Percentiles rank a stretch among this genome's conserved stretches.
These are phyloP conservation scores for Podospora sp. DNA, from an alignment of 495 filamentous ascomycete genomes.

Conservation along the genomic window DNA sequence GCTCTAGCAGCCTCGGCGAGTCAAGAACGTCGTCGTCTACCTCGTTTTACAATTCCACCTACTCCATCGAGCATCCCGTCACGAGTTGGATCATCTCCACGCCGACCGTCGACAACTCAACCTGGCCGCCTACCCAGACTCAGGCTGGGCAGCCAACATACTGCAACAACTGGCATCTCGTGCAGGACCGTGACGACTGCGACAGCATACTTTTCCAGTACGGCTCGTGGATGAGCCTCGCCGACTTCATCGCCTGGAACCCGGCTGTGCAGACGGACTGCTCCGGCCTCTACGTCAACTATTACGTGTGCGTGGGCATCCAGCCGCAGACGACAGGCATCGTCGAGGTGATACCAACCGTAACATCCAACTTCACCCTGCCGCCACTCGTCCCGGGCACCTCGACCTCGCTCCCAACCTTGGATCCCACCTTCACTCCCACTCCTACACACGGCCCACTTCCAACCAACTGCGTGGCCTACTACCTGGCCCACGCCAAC, in stretches of 20 bases:
- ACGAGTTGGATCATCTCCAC: constrained; percentile 16
- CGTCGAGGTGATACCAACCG: no score
- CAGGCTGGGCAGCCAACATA: constrained; percentile 28
- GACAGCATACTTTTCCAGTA: constrained; percentile 15
- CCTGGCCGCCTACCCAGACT: constrained; percentile 18
- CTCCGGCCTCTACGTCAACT: background rate
- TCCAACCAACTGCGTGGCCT: background rate
- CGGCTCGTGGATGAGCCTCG: background rate
- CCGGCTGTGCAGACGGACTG: constrained; percentile 5
- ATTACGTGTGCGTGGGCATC: no score
- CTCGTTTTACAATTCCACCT: constrained; percentile 3
- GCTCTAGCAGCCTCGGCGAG: background rate
- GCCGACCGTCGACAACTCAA: background rate
- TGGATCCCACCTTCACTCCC: constrained; percentile 1
- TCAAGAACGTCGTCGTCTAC: constrained; percentile 4
- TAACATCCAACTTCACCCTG: no score
- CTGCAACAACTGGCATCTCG: constrained; percentile 24
- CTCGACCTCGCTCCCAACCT: background rate
- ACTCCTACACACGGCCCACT: background rate
- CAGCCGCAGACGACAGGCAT: no score
- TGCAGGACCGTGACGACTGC: background rate
- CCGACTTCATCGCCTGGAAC: constrained; percentile 8
- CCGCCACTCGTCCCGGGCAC: no score
- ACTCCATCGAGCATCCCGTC: constrained; percentile 19
- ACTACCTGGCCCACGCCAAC: background rate